Evolutionary conservation across 225 moss, liverwort and hornwort genomes (phyloP).

Genomic region (Antitrichia curtipendula): DNA sequence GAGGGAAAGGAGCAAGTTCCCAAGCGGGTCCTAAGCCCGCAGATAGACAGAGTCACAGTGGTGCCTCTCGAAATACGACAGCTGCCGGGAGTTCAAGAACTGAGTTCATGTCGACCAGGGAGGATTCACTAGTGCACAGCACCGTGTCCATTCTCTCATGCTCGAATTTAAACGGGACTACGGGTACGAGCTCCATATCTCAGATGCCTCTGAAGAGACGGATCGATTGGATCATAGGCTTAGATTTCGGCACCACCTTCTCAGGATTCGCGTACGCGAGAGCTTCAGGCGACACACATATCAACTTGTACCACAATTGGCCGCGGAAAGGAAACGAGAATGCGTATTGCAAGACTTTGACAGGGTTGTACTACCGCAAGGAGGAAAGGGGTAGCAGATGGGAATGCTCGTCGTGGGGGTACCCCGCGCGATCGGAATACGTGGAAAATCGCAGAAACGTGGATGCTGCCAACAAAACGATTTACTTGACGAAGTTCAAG

Average conservation of each 20-base stretch:
- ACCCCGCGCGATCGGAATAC: conserved; percentile 6
- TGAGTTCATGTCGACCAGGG: no score
- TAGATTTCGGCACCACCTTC: conserved; percentile 57
- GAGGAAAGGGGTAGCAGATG: neutral
- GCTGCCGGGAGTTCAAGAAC: no score
- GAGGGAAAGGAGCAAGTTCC: neutral
- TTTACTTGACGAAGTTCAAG: conserved; percentile 14
- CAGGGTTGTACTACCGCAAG: conserved; percentile 6
- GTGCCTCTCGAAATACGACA: neutral
- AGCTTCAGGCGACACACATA: neutral
- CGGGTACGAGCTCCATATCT: no score
- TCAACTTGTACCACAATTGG: conserved; percentile 3
- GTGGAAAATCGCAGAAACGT: neutral
- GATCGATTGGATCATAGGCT: conserved; percentile 14
- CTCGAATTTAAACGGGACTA: neutral
- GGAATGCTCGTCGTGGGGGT: conserved; percentile 23
- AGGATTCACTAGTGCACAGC: neutral
- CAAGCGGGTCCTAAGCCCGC: neutral
- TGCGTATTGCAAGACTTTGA: conserved; percentile 19
- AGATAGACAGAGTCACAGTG: neutral
- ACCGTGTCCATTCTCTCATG: neutral
- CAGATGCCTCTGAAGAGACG: neutral
- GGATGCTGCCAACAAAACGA: neutral
- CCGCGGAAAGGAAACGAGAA: neutral
- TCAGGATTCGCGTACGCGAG: conserved; percentile 41